Evolutionary conservation across 768 basidiomycete species (phyloP).

Genomic region (Psilocybe cyanescens): DNA sequence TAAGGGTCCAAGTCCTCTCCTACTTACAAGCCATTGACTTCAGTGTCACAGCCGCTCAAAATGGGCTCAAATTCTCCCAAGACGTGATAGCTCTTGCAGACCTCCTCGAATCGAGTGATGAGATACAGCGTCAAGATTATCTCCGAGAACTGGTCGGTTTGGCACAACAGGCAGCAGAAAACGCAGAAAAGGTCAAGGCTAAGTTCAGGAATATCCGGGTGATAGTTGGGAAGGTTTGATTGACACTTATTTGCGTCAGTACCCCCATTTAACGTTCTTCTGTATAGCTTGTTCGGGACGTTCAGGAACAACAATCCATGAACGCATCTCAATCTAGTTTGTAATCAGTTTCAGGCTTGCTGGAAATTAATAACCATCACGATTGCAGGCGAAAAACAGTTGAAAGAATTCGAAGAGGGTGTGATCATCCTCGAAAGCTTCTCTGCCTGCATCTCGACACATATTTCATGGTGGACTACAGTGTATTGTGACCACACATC

Average conservation of each 20-base stretch:
- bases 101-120: too few species aligned
- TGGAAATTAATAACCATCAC: not conserved
- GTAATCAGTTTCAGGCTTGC: not conserved
- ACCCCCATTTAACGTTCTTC: not conserved
- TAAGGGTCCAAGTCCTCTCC: constrained; percentile 3
- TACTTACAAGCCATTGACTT: constrained; percentile 8
- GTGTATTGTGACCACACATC: constrained; percentile 2
- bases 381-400: not conserved
- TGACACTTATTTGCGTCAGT: not conserved
- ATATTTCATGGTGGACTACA: not conserved
- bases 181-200: not conserved
- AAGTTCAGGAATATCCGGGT: not conserved
- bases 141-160: too few species aligned
- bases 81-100: too few species aligned
- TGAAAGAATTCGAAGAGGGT: not conserved
- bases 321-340: not conserved
- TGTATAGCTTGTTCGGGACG: not conserved
- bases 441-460: not conserved
- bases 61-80: constrained; percentile 1
- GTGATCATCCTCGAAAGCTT: too few species aligned
- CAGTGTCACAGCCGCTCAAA: constrained; percentile 9
- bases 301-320: not conserved
- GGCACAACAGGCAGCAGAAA: not conserved
- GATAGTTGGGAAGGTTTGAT: not conserved
- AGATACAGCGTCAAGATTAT: too few species aligned